Evolutionary conservation across 306 rosid species (phyloP).

Genomic region (Boehmeria nivea): DNA sequence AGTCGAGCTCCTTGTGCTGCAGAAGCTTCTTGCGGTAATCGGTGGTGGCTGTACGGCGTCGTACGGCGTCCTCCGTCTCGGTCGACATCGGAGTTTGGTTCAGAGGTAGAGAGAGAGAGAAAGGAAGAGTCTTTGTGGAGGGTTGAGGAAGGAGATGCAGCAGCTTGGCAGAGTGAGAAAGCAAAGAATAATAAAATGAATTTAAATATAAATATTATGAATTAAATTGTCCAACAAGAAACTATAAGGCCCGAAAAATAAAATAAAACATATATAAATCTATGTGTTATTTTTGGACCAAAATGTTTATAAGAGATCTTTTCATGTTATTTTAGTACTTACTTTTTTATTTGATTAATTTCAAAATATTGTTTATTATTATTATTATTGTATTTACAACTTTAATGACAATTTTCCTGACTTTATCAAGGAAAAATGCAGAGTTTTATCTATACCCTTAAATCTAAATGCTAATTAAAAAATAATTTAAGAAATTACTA

Average conservation of each 20-base stretch:
- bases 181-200: constrained; percentile 6
- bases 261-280: no score
- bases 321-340: no score
- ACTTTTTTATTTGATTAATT: no score
- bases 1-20: constrained; percentile 83
- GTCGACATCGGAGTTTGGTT: constrained; percentile 37
- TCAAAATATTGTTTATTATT: no score
- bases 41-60: constrained; percentile 58
- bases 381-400: no score
- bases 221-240: background rate
- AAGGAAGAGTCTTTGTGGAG: background rate
- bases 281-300: no score
- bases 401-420: no score
- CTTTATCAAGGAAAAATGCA: no score
- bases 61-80: constrained; percentile 61
- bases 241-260: background rate
- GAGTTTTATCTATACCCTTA: no score
- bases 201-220: background rate
- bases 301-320: no score
- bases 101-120: background rate
- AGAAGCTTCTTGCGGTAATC: constrained; percentile 80
- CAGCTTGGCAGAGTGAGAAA: background rate
- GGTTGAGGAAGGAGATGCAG: background rate
- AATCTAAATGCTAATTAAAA: no score
- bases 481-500: no score